A percentile compares a stretch with the other conserved stretches of the same genome.
These are phyloP conservation scores for Chlamydomonas applanata DNA, from an alignment of 139 green algal genomes.

Conservation along the genomic window DNA sequence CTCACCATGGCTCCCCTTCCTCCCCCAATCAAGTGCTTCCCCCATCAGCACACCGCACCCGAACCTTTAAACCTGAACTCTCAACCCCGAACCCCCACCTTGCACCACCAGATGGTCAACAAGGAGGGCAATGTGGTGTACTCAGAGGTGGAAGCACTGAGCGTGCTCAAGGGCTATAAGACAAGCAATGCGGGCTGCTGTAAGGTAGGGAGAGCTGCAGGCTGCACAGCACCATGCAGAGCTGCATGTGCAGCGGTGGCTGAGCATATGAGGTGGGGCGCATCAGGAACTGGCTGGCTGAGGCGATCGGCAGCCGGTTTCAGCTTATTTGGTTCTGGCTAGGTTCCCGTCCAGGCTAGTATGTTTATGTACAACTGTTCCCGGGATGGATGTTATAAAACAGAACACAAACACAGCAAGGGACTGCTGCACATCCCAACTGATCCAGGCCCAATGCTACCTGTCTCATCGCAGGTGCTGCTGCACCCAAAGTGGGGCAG, in stretches of 20 bases:
- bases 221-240: background rate
- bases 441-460: too few species aligned
- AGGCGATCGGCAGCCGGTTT: too few species aligned
- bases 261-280: too few species aligned
- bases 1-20: too few species aligned
- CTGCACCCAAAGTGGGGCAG: conserved; percentile 90
- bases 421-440: background rate
- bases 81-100: too few species aligned
- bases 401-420: too few species aligned
- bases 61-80: too few species aligned
- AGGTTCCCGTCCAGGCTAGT: background rate
- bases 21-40: too few species aligned
- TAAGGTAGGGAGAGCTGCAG: conserved; percentile 34
- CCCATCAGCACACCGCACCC: too few species aligned
- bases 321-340: too few species aligned
- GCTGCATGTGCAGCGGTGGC: too few species aligned
- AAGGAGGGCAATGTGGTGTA: conserved; percentile 70
- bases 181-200: conserved; percentile 62
- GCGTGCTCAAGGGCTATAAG: conserved; percentile 48
- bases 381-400: background rate
- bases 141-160: conserved; percentile 78
- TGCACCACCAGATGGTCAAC: conserved; percentile 88
- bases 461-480: conserved; percentile 48
- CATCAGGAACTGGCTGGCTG: too few species aligned
- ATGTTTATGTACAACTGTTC: background rate